phyloP scores from a whole-genome alignment of 306 rosid species.

The Cyclanthera cordifolia region DNA sequence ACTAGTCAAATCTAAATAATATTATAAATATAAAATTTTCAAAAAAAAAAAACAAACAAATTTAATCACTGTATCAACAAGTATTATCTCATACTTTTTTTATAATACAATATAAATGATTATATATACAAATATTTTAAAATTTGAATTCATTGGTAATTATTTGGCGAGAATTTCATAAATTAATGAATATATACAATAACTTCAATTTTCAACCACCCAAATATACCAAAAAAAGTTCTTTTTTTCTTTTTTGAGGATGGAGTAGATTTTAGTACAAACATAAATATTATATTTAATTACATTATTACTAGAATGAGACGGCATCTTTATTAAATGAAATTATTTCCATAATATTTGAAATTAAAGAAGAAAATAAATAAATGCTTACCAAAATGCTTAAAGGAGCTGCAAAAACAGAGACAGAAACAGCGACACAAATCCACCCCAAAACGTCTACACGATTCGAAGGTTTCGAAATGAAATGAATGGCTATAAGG shows the following conservation, averaged over 20 bases:
- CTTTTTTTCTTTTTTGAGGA: neutral
- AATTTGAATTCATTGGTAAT: too few relatives aligned
- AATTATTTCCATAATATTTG: neutral
- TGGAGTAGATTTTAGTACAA: neutral
- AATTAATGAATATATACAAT: too few relatives aligned
- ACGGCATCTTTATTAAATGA: neutral
- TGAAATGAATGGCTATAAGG: conserved; percentile 31
- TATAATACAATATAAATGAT: too few relatives aligned
- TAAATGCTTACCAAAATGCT: conserved; percentile 56
- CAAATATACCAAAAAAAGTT: neutral
- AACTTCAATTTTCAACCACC: neutral
- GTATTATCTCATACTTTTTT: too few relatives aligned
- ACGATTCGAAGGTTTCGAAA: conserved; percentile 20
- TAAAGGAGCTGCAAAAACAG: conserved; percentile 77
- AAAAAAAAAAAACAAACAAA: too few relatives aligned
- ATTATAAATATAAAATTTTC: too few relatives aligned
- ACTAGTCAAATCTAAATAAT: too few relatives aligned
- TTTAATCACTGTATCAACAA: too few relatives aligned
- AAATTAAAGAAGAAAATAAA: neutral
- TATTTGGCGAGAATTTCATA: too few relatives aligned
- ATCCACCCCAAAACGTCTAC: conserved; percentile 69
- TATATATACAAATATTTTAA: too few relatives aligned
- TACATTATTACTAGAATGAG: neutral
- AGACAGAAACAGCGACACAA: conserved; percentile 44
- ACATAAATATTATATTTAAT: neutral